These are phyloP conservation scores for Cochlearia excelsa DNA, from an alignment of 345 rosid species.

Conservation along the genomic window DNA sequence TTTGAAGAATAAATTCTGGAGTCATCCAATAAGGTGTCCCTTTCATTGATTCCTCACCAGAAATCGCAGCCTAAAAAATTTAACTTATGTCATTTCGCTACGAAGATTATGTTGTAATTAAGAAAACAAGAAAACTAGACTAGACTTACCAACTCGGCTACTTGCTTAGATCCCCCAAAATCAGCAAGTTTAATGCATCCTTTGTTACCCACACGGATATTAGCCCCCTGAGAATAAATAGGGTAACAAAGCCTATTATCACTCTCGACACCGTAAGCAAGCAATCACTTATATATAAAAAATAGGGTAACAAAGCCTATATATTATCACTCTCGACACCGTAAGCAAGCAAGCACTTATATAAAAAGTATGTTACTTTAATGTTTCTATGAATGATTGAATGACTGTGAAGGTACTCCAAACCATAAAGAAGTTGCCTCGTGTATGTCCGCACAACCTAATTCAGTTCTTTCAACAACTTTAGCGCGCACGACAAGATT, in stretches of 20 bases:
- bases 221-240: not conserved
- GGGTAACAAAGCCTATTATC: not conserved
- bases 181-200: not conserved
- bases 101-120: too few species aligned
- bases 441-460: not conserved
- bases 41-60: conserved; percentile 89
- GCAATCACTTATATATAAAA: too few species aligned
- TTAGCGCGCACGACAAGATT: not conserved
- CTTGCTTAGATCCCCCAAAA: not conserved
- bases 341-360: too few species aligned
- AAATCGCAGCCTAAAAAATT: conserved; percentile 58
- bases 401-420: not conserved
- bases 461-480: not conserved
- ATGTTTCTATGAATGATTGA: not conserved
- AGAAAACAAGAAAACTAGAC: not conserved
- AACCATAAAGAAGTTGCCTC: not conserved
- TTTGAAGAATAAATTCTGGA: conserved; percentile 93
- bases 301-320: too few species aligned
- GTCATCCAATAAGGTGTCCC: conserved; percentile 98
- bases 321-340: too few species aligned
- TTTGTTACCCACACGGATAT: not conserved
- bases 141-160: not conserved
- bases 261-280: too few species aligned
- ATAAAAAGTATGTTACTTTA: not conserved
- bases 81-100: too few species aligned